Evolutionary conservation across 2,329 filamentous ascomycete genomes (phyloP).

Genomic region (Pyrenochaeta sp.): DNA sequence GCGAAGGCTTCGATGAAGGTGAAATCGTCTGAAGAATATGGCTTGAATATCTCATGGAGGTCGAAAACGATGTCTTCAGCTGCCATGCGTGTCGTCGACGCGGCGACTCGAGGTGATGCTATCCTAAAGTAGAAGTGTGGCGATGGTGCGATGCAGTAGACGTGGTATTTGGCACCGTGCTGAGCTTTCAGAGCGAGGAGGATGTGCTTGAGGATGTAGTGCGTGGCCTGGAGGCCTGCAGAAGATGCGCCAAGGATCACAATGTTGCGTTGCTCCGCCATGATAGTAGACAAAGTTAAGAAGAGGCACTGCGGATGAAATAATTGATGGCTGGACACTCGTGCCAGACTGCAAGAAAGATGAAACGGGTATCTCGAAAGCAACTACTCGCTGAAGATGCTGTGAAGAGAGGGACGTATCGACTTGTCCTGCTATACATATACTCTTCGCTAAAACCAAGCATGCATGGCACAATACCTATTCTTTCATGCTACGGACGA

Average conservation of each 20-base stretch:
- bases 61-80: slow-evolving; percentile 59
- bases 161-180: slow-evolving; percentile 54
- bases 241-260: slow-evolving; percentile 45
- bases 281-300: slow-evolving; percentile 7
- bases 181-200: slow-evolving; percentile 44
- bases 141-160: slow-evolving; percentile 64
- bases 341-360: background rate
- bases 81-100: slow-evolving; percentile 58
- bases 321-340: background rate
- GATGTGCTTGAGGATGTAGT: slow-evolving; percentile 49
- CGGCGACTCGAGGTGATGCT: slow-evolving; percentile 62
- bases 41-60: slow-evolving; percentile 59
- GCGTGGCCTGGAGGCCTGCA: slow-evolving; percentile 39
- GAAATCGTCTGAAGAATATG: slow-evolving; percentile 58
- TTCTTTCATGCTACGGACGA: background rate
- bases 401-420: background rate
- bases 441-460: background rate
- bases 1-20: slow-evolving; percentile 62
- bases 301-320: background rate
- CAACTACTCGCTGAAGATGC: background rate
- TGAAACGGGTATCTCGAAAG: background rate
- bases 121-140: slow-evolving; percentile 63
- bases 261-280: slow-evolving; percentile 47
- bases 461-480: background rate
- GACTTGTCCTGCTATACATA: background rate